Conservation (phyloP, 2,329 filamentous ascomycete genomes). For the Aspergillus novofumigatus region DNA sequence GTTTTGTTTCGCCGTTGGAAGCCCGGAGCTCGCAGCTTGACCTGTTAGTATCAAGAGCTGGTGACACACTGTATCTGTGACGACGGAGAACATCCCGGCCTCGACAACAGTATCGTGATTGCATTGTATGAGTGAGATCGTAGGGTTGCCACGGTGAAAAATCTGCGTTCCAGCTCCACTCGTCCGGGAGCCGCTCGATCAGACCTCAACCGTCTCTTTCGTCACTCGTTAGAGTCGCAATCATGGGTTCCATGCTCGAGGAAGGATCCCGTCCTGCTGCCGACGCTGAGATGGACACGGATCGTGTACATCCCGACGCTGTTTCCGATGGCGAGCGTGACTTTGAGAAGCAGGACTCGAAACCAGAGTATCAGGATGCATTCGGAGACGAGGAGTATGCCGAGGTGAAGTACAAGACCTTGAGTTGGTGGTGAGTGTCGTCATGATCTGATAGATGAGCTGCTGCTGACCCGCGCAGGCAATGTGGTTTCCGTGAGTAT, state of each 20-base stretch:
- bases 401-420: conserved; percentile 47
- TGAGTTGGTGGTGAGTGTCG: conserved; percentile 38
- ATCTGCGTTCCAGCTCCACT: neutral
- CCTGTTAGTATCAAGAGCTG: neutral
- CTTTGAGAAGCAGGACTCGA: conserved; percentile 2
- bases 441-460: neutral
- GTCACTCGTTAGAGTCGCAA: neutral
- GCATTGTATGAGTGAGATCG: neutral
- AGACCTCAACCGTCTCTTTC: too few relatives aligned
- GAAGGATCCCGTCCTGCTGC: neutral
- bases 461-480: conserved; percentile 22
- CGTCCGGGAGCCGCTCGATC: neutral
- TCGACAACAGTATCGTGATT: neutral
- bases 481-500: conserved; percentile 35
- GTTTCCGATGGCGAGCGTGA: neutral
- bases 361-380: conserved; percentile 18
- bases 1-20: neutral
- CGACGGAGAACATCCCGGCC: neutral
- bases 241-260: neutral
- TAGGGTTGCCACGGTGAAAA: neutral
- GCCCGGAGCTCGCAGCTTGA: neutral
- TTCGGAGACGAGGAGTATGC: conserved; percentile 32
- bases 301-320: neutral
- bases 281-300: neutral
- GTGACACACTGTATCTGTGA: neutral